Evolutionary conservation across 208 protist species (phyloP), one percentile per base, ranked within the genome.

Genomic region (Trypanosoma boissoni): DNA sequence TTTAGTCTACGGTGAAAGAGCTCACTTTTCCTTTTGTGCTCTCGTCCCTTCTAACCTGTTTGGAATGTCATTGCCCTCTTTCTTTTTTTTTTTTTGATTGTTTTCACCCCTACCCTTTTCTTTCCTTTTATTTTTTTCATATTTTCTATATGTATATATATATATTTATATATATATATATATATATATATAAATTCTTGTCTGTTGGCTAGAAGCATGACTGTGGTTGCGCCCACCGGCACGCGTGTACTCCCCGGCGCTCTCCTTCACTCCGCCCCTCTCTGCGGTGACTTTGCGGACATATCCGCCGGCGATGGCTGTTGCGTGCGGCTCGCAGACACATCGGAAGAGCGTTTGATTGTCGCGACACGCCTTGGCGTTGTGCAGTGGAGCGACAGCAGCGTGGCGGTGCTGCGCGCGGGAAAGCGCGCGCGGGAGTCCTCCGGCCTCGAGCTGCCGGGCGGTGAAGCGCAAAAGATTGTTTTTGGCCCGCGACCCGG

Each of bases 341-440:
- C 7, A 26, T 18, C 37, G 16, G 54, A 54, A 26, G 55, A 18
- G 12, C 75, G 68, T 2, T 54, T 54, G 21, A 68, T 90, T 27
- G 54, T 89, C 3, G 58, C 86, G 10, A 64, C 68, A 6, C 66
- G 67, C 1, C 63, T 84, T 7, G 86, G 86, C 26, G 55, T 87
- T 16, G 82, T 80, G 23, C 86, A 92, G 73, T 90, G 86, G 83
- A 78, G 83, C 24, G 85, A 73, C n/a, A 56, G 46, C 28, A 55
- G 56, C 21, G 70, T 91, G 16, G 73, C 72, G 0, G 80, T 91
- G 8, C 78, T 78, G 20, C 44, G 62, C 10, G 34, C 53, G 18
- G 29, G 44, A 6, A 61, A 49, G 37, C 43, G 43, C 7, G 7
- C 36, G 1, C 37, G 52, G 26, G 42, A 37, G 18, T 52, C 60